A percentile compares a stretch with the other conserved stretches of the same genome.
Conservation (phyloP, 2,329 filamentous ascomycete genomes). For the Claviceps purpurea region DNA sequence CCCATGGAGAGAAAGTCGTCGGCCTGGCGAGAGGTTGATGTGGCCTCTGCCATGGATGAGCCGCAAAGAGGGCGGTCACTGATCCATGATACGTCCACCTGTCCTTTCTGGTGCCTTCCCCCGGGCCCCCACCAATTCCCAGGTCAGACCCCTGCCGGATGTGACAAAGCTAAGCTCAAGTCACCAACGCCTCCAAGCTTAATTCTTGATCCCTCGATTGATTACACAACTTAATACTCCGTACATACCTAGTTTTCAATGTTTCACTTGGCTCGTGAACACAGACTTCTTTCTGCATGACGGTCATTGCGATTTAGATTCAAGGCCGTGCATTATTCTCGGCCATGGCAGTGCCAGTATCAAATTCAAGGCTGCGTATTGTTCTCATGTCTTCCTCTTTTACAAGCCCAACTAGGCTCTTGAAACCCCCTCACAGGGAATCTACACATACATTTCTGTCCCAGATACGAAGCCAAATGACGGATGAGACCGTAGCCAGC, state of each 20-base stretch:
- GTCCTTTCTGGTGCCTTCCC: background rate
- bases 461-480: background rate
- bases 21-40: slow-evolving; percentile 16
- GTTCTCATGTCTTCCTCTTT: slow-evolving; percentile 3
- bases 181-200: background rate
- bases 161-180: background rate
- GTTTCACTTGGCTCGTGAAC: too few species aligned
- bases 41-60: slow-evolving; percentile 16
- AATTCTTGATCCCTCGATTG: too few species aligned
- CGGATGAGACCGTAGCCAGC: background rate
- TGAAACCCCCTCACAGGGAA: background rate
- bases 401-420: slow-evolving; percentile 1
- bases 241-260: too few species aligned
- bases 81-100: slow-evolving; percentile 6
- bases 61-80: too few species aligned
- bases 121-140: background rate
- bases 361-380: slow-evolving; percentile 1
- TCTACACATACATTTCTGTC: background rate
- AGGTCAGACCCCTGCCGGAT: slow-evolving; percentile 5
- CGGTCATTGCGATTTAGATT: too few species aligned
- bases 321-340: too few species aligned
- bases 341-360: background rate
- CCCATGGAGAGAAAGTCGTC: background rate
- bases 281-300: too few species aligned
- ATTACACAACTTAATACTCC: too few species aligned